Conservation (phyloP, 805 yeast genomes). For the Candida krabiensis region DNA sequence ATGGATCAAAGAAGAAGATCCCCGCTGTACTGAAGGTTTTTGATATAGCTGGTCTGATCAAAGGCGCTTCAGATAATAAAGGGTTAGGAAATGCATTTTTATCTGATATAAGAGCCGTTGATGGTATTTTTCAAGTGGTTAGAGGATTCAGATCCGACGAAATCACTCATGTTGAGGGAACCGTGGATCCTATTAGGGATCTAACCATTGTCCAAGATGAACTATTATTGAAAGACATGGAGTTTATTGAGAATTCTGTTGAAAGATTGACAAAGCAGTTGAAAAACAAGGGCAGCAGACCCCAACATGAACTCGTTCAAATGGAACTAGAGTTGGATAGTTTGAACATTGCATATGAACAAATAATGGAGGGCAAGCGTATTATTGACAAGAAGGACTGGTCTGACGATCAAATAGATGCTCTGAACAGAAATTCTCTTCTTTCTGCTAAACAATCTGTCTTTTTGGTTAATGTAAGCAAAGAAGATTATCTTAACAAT, state of each 20-base stretch:
- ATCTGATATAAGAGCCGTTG: constrained; percentile 68
- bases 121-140: constrained; percentile 69
- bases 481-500: constrained; percentile 83
- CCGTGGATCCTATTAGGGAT: constrained; percentile 65
- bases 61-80: constrained; percentile 63
- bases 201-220: constrained; percentile 64
- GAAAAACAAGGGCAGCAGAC: constrained; percentile 80
- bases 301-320: constrained; percentile 59
- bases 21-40: constrained; percentile 58
- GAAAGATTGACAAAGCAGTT: constrained; percentile 65
- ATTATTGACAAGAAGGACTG: constrained; percentile 78
- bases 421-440: constrained; percentile 80
- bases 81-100: constrained; percentile 76
- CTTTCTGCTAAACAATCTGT: constrained; percentile 96
- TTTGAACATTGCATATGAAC: constrained; percentile 69
- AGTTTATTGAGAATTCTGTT: constrained; percentile 65
- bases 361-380: constrained; percentile 83
- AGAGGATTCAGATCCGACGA: constrained; percentile 64
- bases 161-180: constrained; percentile 64
- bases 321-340: constrained; percentile 85
- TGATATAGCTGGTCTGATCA: constrained; percentile 71
- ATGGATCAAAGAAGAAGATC: constrained; percentile 48
- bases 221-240: constrained; percentile 64
- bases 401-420: constrained; percentile 89
- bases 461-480: constrained; percentile 86